Base-by-base conservation (phyloP, 805 yeast genomes). In the Wickerhamiella hasegawae region DNA sequence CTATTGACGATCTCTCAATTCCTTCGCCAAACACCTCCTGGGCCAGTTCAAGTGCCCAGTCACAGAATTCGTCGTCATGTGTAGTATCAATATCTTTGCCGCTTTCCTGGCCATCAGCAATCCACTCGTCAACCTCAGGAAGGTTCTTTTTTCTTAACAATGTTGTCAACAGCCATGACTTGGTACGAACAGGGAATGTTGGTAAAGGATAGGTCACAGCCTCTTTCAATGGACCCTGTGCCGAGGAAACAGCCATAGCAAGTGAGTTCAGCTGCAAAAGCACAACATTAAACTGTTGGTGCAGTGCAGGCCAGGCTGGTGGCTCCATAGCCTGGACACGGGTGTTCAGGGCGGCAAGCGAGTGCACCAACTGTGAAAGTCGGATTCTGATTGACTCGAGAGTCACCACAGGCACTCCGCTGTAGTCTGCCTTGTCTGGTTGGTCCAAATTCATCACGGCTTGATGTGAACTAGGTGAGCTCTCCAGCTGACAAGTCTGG, bases 121-220 rank as follows among this genome's bases (percentile, higher is more conserved):
- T 69, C 96, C 97, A 87, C 32, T 72, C 79, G 34, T 74, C 80
- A 2, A 87, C 93, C 42, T 85, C 96, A 0, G 98, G 97, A 9
- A 81, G 60, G 33, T 77, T 76, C 52, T 85, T 87, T 53, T 85
- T 90, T 39, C 97, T 67, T 40, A 90, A 55, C 40, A 90, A 60
- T 0, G 96, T 84, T 0, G 93, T 79, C 34, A 85, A 58, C 24
- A 90, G 63, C 2, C 83, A 80, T 47, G 80, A 85, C 43, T 81
- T 85, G 30, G 81, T 78, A 1, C 82, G 69, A 0, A 92, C 71
- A 6, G 96, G 96, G 52, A 87, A 90, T 16, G 68, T 67, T 0
- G 85, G 77, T 36, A 81, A 60, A 1, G 98, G 98, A 49, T 71
- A 87, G 1, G 75, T 85, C 34, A 80, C 83, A 0, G 93, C 74